phyloP scores from a whole-genome alignment of 2,329 filamentous ascomycete species.

The Apiospora saccharicola region DNA sequence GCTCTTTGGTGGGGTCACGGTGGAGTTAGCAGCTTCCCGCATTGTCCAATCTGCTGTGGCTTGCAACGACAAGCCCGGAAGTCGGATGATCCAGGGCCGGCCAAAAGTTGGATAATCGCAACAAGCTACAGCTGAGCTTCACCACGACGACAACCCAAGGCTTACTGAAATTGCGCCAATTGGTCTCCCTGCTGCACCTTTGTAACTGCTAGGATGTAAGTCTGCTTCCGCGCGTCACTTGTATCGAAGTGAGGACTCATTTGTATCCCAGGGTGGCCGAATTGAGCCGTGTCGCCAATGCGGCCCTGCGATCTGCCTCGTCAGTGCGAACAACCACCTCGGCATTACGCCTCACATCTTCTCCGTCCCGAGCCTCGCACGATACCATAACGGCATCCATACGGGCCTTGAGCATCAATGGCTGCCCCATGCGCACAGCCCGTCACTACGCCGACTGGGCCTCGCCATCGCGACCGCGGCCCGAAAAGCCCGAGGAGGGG shows the following conservation, averaged over 20 bases:
- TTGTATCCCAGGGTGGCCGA: conserved; percentile 26
- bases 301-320: conserved; percentile 27
- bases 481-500: background rate
- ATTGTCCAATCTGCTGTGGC: conserved; percentile 11
- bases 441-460: conserved; percentile 32
- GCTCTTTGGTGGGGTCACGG: background rate
- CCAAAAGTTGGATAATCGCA: conserved; percentile 17
- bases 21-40: background rate
- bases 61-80: conserved; percentile 10
- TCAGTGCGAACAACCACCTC: background rate
- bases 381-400: background rate
- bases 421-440: background rate
- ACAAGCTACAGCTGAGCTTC: conserved; percentile 1
- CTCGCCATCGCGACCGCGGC: conserved; percentile 28
- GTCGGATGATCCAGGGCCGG: conserved; percentile 14
- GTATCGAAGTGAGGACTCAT: background rate
- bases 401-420: conserved; percentile 14
- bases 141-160: background rate
- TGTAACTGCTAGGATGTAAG: conserved; percentile 25
- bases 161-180: background rate
- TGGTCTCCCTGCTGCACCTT: background rate
- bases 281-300: conserved; percentile 28
- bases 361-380: background rate
- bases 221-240: background rate
- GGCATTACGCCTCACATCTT: background rate